Base-by-base conservation (phyloP, 1,284 basidiomycete species). In the Cutaneotrichosporon cyanovorans region DNA sequence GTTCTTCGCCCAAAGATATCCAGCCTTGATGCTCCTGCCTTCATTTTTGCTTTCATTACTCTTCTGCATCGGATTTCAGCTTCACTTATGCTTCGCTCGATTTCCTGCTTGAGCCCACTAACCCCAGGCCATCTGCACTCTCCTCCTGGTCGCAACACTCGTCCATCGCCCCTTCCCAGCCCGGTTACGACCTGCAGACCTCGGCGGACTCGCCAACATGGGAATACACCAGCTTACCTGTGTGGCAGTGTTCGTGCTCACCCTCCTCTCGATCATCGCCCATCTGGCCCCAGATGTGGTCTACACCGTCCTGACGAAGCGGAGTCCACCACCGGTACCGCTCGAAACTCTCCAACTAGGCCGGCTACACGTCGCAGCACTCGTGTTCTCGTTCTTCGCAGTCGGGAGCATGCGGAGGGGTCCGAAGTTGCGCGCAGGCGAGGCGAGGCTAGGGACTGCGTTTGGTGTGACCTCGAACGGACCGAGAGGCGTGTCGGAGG, bases 371-470 rank as follows among this genome's bases (percentile, higher is more conserved):
- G 12, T 44, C 33, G 12, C 28, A 22, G 10, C 45, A 25, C 15
- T 42, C 19, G 14, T 46, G 25, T 32, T 31, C 4, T 8, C 31
- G 16, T 30, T 19, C 12, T 2, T 38, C 3, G 12, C 42, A 2
- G 49, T 47, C 1, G 67, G 69, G 0, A 37, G 50, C 31, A 68
- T 68, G 59, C 58, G 68, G 2, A 50, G 69, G 22, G 65, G 67
- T 5, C 69, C 69, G 4, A 46, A 56, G 37, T 40, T 66, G 25
- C 61, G 58, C 23, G 63, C 55, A 28, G 48, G 55, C 2, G 61
- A 63, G 9, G 46, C 59, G 9, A 56, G 48, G 14, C 23, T 71
- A 19, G 61, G 59, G 1, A 62, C 61, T 0, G 65, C 63, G 0
- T 69, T 64, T 41, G 67, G 69, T 2, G 22, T 66, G n/a, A 52